Percentiles rank a stretch among this genome's conserved stretches.
Conservation (phyloP, 2,329 filamentous ascomycete genomes). For the Blumeriella jaapii region DNA sequence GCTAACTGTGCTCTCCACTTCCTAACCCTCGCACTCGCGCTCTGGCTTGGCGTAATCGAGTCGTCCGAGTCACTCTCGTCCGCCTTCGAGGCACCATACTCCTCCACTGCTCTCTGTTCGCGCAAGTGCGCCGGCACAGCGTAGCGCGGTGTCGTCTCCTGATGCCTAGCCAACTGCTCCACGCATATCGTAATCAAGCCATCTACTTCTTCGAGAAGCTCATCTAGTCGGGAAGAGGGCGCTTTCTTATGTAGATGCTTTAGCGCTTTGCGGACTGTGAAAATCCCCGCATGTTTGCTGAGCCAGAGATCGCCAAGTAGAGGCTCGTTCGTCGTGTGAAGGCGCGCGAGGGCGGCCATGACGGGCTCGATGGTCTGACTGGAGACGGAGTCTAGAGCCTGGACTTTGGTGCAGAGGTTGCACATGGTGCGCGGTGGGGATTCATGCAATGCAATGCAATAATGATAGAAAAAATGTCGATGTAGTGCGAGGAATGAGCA, state of each 20-base stretch:
- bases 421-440: no score
- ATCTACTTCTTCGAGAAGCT: slow-evolving; percentile 3
- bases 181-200: slow-evolving; percentile 2
- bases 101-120: not conserved
- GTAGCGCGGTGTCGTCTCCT: not conserved
- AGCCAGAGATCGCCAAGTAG: slow-evolving; percentile 5
- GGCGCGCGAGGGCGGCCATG: not conserved
- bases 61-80: not conserved
- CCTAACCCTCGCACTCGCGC: not conserved
- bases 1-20: not conserved
- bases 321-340: slow-evolving; percentile 5
- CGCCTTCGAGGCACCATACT: not conserved
- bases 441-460: no score
- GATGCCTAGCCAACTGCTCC: slow-evolving; percentile 5
- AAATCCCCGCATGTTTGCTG: not conserved
- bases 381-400: no score
- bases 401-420: no score
- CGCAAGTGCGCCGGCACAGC: not conserved
- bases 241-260: not conserved
- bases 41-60: slow-evolving; percentile 4
- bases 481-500: no score
- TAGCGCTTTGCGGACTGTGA: not conserved
- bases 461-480: no score
- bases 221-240: not conserved
- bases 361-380: slow-evolving; percentile 4